phyloP scores from a whole-genome alignment of 805 yeast genomes.

The Candida ipomoeae region DNA sequence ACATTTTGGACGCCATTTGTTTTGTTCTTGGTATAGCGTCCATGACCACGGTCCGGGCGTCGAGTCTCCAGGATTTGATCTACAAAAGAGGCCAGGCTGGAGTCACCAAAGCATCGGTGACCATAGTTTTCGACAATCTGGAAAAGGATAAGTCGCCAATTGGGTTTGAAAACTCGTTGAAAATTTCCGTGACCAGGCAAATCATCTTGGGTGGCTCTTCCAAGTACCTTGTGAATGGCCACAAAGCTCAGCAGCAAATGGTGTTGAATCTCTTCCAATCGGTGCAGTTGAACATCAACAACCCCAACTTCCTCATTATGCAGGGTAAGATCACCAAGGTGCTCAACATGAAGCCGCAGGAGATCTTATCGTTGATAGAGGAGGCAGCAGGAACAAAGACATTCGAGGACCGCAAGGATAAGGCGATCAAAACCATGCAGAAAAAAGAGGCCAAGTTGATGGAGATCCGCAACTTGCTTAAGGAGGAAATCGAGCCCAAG shows the following conservation, averaged over 20 bases:
- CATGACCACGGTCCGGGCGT: conserved; percentile 93
- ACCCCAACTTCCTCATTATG: conserved; percentile 96
- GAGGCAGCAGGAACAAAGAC: conserved; percentile 98
- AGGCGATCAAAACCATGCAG: conserved; percentile 86
- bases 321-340: conserved; percentile 98
- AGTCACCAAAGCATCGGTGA: conserved; percentile 93
- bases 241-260: conserved; percentile 90
- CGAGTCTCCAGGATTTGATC: conserved; percentile 86
- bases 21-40: conserved; percentile 96
- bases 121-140: conserved; percentile 87
- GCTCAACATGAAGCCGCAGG: conserved; percentile 90
- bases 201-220: conserved; percentile 87
- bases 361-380: conserved; percentile 84
- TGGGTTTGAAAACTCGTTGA: conserved; percentile 72
- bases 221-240: conserved; percentile 91
- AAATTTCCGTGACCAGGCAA: conserved; percentile 89
- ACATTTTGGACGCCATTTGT: conserved; percentile 93
- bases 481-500: conserved; percentile 92
- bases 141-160: conserved; percentile 78
- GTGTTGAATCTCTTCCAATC: conserved; percentile 88
- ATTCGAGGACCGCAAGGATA: conserved; percentile 89
- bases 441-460: conserved; percentile 82
- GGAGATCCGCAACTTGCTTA: conserved; percentile 67
- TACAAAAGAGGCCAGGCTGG: conserved; percentile 98
- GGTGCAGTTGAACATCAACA: conserved; percentile 92